These are phyloP conservation scores for Quercus robur DNA, from an alignment of 306 rosid species.

Conservation along the genomic window DNA sequence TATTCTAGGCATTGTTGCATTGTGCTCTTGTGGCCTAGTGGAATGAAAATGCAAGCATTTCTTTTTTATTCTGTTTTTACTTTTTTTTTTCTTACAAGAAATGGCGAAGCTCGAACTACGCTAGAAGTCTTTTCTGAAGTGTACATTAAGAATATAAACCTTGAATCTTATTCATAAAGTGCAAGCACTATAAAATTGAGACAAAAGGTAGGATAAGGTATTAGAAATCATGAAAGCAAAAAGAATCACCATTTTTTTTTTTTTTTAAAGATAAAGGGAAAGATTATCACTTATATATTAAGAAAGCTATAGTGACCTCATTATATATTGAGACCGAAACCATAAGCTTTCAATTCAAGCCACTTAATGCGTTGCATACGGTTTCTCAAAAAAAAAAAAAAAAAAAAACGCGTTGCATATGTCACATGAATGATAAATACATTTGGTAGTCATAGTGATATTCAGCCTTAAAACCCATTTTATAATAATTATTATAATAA, in stretches of 20 bases:
- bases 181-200: constrained; percentile 5
- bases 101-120: neutral
- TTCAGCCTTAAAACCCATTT: too few relatives aligned
- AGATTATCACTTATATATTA: neutral
- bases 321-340: neutral
- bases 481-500: too few relatives aligned
- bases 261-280: neutral
- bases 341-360: neutral
- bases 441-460: too few relatives aligned
- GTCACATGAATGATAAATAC: too few relatives aligned
- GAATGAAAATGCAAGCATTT: neutral
- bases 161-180: constrained; percentile 23
- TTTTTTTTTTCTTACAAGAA: neutral
- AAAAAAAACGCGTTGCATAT: too few relatives aligned
- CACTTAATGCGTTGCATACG: neutral
- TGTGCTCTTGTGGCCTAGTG: neutral
- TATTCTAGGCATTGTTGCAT: neutral
- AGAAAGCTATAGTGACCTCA: neutral
- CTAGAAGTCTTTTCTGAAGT: neutral
- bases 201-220: constrained; percentile 7
- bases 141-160: neutral
- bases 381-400: neutral
- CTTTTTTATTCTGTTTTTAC: neutral
- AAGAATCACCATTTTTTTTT: neutral
- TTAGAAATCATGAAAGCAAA: neutral